Conservation (phyloP, 129 eudicot species). For the Tagetes erecta region DNA sequence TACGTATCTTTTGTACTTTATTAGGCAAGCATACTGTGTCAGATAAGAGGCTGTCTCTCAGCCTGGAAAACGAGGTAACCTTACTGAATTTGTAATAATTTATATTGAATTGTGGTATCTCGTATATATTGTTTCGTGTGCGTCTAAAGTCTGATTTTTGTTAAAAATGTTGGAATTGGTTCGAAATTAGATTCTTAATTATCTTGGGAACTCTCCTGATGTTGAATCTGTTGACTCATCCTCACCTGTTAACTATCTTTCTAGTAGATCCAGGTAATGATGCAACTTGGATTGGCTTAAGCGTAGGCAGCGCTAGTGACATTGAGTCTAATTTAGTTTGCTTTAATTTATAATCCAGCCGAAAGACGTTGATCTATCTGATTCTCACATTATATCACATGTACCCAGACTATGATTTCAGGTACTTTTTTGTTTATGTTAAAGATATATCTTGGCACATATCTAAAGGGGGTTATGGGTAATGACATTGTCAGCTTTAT, state of each 20-base stretch:
- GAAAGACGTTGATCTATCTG: conserved; percentile 86
- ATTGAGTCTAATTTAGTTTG: conserved; percentile 27
- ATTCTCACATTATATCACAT: conserved; percentile 84
- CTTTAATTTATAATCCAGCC: conserved; percentile 54
- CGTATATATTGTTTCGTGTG: not conserved
- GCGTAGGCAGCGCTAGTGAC: conserved; percentile 14
- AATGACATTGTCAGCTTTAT: conserved; percentile 90
- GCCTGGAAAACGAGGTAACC: conserved; percentile 87
- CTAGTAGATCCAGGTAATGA: conserved; percentile 71
- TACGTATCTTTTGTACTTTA: not conserved
- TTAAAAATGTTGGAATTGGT: conserved; percentile 17
- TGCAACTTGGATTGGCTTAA: conserved; percentile 13
- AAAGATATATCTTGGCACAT: not conserved
- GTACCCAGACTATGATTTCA: conserved; percentile 97
- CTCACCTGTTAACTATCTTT: conserved; percentile 66
- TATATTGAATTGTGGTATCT: not conserved
- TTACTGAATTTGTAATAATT: conserved; percentile 2
- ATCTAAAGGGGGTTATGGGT: conserved; percentile 85
- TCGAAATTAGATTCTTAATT: conserved; percentile 67
- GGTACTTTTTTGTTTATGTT: conserved; percentile 48
- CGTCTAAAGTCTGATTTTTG: not conserved
- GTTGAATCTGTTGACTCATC: conserved; percentile 42
- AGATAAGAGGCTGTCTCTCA: conserved; percentile 80
- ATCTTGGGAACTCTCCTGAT: conserved; percentile 77
- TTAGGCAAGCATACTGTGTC: conserved; percentile 89